These are phyloP conservation scores for Ophiocordyceps robertsii DNA, from an alignment of 2,329 filamentous ascomycete genomes.

Conservation along the genomic window DNA sequence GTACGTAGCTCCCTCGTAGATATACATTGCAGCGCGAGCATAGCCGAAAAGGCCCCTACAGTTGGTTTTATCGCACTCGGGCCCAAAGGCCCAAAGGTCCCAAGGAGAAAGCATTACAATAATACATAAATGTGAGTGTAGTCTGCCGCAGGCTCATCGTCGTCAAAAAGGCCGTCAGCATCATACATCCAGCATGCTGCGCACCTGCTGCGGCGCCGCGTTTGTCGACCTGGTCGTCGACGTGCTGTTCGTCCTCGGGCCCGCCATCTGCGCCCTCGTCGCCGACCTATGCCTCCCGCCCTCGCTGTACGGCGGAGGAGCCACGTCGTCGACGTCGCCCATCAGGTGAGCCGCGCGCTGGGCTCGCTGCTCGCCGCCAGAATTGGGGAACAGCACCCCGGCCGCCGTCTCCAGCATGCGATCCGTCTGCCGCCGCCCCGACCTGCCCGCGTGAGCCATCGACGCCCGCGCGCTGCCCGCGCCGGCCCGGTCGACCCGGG, in stretches of 20 bases:
- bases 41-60: no score
- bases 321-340: slow-evolving; percentile 21
- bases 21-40: no score
- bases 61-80: no score
- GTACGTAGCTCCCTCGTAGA: no score
- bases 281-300: slow-evolving; percentile 5
- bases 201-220: slow-evolving; percentile 38
- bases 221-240: slow-evolving; percentile 31
- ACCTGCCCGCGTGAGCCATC: slow-evolving; percentile 24
- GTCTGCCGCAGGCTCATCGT: no score
- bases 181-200: slow-evolving; percentile 42
- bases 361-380: slow-evolving; percentile 15
- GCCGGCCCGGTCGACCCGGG: background rate
- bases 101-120: background rate
- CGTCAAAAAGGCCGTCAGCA: no score
- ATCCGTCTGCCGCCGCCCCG: slow-evolving; percentile 30
- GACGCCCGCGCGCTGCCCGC: background rate
- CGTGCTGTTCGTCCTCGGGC: slow-evolving; percentile 27
- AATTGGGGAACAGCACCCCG: slow-evolving; percentile 34
- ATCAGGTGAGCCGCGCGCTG: slow-evolving; percentile 25
- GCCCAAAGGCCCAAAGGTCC: no score
- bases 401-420: slow-evolving; percentile 28
- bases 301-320: slow-evolving; percentile 26
- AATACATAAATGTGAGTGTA: background rate
- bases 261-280: slow-evolving; percentile 14